phyloP scores from a whole-genome alignment of 164 flowering plant genomes.

The Nymphaea thermarum region DNA sequence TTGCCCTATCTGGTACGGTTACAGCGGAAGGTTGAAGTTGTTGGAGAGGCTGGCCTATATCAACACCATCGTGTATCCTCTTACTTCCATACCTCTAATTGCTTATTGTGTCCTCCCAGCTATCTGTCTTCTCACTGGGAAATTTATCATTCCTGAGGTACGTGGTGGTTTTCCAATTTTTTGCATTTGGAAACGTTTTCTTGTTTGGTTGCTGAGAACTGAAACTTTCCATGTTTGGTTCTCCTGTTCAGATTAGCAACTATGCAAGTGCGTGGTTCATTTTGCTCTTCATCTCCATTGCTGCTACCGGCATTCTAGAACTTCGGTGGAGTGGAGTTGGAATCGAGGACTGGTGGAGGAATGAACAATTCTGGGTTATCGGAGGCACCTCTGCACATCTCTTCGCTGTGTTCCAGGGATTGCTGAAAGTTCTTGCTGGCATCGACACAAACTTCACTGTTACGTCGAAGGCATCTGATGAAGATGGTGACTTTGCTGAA shows the following conservation, averaged over 20 bases:
- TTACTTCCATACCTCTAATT: conserved; percentile 80
- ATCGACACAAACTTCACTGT: conserved; percentile 27
- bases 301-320: conserved; percentile 23
- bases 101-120: conserved; percentile 93
- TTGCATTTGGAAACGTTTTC: no score
- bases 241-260: conserved; percentile 17
- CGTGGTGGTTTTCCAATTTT: neutral
- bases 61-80: conserved; percentile 84
- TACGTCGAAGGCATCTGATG: conserved; percentile 27
- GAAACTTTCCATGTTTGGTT: neutral
- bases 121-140: conserved; percentile 80
- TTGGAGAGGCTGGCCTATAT: conserved; percentile 90
- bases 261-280: conserved; percentile 20
- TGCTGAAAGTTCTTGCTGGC: conserved; percentile 25
- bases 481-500: conserved; percentile 22
- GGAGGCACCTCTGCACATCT: conserved; percentile 27
- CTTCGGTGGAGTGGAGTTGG: conserved; percentile 31
- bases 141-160: conserved; percentile 97
- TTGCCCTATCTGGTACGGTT: conserved; percentile 98
- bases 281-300: conserved; percentile 21
- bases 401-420: conserved; percentile 24
- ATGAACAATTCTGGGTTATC: conserved; percentile 28
- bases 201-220: neutral
- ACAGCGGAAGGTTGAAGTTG: conserved; percentile 60
- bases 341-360: conserved; percentile 30